These are phyloP conservation scores for Lachancea dasiensis DNA, from an alignment of 805 yeast species.

Conservation along the genomic window DNA sequence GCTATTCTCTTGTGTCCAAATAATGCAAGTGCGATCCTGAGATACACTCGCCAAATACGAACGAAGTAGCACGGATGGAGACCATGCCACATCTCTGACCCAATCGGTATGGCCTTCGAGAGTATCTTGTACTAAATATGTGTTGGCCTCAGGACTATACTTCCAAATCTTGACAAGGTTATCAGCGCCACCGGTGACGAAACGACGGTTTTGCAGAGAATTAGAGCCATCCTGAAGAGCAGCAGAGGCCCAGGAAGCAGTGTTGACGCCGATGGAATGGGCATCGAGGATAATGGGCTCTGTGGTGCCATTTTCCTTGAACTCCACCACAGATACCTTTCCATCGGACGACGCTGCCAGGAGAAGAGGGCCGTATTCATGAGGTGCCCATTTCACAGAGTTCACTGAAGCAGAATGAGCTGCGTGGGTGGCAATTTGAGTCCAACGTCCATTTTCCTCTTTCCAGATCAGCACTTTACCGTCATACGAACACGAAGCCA, in stretches of 20 bases:
- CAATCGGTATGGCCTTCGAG: conserved; percentile 93
- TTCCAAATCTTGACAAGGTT: conserved; percentile 90
- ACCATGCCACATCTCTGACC: conserved; percentile 99
- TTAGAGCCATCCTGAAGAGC: conserved; percentile 31
- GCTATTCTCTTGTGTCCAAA: conserved; percentile 82
- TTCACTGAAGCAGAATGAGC: conserved; percentile 93
- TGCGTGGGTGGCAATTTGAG: conserved; percentile 76
- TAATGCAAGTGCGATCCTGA: conserved; percentile 88
- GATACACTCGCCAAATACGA: conserved; percentile 95
- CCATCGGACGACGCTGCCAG: conserved; percentile 94
- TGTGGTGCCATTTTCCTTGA: conserved; percentile 80
- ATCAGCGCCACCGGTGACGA: conserved; percentile 94
- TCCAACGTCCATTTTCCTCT: conserved; percentile 86
- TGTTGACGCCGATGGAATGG: conserved; percentile 89
- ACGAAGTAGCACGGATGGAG: conserved; percentile 80
- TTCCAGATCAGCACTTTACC: conserved; percentile 94
- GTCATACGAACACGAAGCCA: conserved; percentile 93
- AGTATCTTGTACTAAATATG: conserved; percentile 65
- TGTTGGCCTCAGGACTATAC: conserved; percentile 47
- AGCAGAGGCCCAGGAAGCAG: conserved; percentile 91
- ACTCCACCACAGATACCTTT: conserved; percentile 81
- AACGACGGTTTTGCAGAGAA: conserved; percentile 51
- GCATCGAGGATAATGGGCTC: conserved; percentile 56
- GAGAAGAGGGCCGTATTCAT: conserved; percentile 88
- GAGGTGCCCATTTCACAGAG: conserved; percentile 95